A percentile compares a stretch with the other conserved stretches of the same genome.
phyloP scores from a whole-genome alignment of 2,329 filamentous ascomycete species.

The Blastomyces gilchristii region DNA sequence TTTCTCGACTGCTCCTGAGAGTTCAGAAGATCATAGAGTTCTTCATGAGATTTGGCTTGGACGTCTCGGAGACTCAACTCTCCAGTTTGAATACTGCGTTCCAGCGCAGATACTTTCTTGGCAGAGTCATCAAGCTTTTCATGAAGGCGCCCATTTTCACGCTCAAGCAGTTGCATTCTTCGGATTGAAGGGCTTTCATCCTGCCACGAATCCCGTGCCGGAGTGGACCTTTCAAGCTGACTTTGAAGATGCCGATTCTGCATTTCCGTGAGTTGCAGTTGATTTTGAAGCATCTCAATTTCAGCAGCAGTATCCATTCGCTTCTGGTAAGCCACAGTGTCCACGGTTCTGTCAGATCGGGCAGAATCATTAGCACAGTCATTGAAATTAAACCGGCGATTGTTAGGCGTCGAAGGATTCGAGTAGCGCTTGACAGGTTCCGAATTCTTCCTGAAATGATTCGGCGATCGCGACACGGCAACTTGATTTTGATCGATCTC shows the following conservation, averaged over 20 bases:
- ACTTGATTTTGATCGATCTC: conserved; percentile 80
- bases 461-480: conserved; percentile 61
- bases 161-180: conserved; percentile 81
- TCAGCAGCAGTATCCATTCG: conserved; percentile 86
- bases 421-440: conserved; percentile 55
- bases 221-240: conserved; percentile 63
- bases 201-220: conserved; percentile 50
- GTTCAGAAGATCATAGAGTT: conserved; percentile 83
- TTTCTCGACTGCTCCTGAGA: conserved; percentile 84
- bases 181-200: conserved; percentile 70
- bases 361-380: conserved; percentile 59
- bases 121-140: conserved; percentile 90
- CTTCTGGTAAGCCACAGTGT: conserved; percentile 74
- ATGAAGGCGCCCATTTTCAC: conserved; percentile 82
- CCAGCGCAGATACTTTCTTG: conserved; percentile 81
- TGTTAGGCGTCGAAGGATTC: conserved; percentile 64
- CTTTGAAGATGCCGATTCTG: conserved; percentile 86
- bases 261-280: conserved; percentile 89
- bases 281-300: conserved; percentile 84
- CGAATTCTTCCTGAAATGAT: conserved; percentile 53
- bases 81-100: conserved; percentile 75
- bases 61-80: conserved; percentile 84
- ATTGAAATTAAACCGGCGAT: conserved; percentile 56
- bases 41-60: conserved; percentile 86
- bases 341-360: conserved; percentile 73